phyloP scores from a whole-genome alignment of 2,329 filamentous ascomycete genomes.

The Colletotrichum viniferum region DNA sequence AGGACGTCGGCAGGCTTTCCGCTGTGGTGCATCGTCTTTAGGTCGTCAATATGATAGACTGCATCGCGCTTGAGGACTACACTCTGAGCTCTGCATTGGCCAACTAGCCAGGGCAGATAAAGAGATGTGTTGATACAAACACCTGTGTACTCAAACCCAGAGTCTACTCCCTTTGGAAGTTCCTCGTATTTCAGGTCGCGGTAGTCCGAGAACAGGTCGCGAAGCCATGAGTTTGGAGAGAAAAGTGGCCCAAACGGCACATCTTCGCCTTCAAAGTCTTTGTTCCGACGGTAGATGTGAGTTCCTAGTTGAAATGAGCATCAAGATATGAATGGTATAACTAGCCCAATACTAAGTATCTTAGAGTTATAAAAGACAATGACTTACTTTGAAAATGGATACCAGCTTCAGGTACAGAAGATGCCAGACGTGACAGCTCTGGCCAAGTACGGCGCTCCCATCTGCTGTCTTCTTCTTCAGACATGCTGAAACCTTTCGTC shows the following conservation, averaged over 20 bases:
- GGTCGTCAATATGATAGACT: slow-evolving; percentile 65
- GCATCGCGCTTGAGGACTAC: slow-evolving; percentile 57
- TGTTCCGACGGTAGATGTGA: slow-evolving; percentile 55
- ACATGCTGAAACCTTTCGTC: slow-evolving; percentile 33
- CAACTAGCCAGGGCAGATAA: slow-evolving; percentile 73
- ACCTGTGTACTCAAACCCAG: slow-evolving; percentile 65
- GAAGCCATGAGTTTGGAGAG: slow-evolving; percentile 74
- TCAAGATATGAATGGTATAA: slow-evolving; percentile 37
- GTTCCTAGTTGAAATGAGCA: slow-evolving; percentile 35
- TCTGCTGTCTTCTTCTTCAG: slow-evolving; percentile 33
- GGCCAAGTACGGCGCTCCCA: slow-evolving; percentile 66
- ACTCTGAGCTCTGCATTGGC: slow-evolving; percentile 67
- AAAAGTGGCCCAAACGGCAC: slow-evolving; percentile 72
- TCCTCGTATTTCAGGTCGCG: slow-evolving; percentile 61
- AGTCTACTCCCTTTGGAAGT: slow-evolving; percentile 62
- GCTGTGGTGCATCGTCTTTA: slow-evolving; percentile 60
- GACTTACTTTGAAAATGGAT: slow-evolving; percentile 70
- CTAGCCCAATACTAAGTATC: neutral
- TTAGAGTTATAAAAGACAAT: neutral
- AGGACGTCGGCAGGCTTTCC: slow-evolving; percentile 63
- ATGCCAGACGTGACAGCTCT: slow-evolving; percentile 57
- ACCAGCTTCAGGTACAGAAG: slow-evolving; percentile 71
- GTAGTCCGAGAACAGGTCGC: slow-evolving; percentile 73
- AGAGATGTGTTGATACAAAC: slow-evolving; percentile 78
- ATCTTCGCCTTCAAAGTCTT: slow-evolving; percentile 60